Evolutionary conservation across 495 filamentous ascomycete species (phyloP).

Genomic region (Aspergillus avenaceus): DNA sequence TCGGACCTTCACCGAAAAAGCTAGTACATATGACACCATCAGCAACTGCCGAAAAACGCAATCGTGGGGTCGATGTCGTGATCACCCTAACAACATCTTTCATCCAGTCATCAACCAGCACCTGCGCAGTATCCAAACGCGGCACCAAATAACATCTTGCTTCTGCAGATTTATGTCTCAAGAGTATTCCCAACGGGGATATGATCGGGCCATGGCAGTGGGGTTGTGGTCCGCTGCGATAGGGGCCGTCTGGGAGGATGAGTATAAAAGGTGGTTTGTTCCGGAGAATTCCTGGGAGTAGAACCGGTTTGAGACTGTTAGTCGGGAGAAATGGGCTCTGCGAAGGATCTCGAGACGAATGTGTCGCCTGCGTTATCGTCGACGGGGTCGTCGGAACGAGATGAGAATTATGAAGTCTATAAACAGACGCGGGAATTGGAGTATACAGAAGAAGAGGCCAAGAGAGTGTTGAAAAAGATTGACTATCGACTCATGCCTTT

Average conservation of each 20-base stretch:
- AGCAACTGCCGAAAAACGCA: neutral
- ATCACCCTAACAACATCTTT: neutral
- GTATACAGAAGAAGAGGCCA: constrained; percentile 45
- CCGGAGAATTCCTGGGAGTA: neutral
- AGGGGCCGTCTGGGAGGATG: neutral
- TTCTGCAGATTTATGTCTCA: no score
- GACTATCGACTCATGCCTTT: constrained; percentile 52
- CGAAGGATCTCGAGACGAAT: constrained; percentile 14
- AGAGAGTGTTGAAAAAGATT: constrained; percentile 49
- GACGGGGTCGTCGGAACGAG: constrained; percentile 12
- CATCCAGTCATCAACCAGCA: neutral
- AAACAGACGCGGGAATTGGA: constrained; percentile 17
- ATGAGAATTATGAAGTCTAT: constrained; percentile 25
- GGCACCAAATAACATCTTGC: neutral
- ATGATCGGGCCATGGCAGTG: neutral
- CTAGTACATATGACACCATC: neutral
- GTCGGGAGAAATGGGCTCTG: neutral
- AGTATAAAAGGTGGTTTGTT: neutral
- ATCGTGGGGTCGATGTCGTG: neutral
- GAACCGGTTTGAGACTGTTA: no score
- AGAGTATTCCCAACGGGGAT: neutral
- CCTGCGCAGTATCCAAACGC: neutral
- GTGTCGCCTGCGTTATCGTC: constrained; percentile 5
- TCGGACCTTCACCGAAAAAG: neutral
- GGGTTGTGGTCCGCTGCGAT: neutral